Evolutionary conservation across 2,329 filamentous ascomycete species (phyloP).

Genomic region (Alternaria brassicicola): DNA sequence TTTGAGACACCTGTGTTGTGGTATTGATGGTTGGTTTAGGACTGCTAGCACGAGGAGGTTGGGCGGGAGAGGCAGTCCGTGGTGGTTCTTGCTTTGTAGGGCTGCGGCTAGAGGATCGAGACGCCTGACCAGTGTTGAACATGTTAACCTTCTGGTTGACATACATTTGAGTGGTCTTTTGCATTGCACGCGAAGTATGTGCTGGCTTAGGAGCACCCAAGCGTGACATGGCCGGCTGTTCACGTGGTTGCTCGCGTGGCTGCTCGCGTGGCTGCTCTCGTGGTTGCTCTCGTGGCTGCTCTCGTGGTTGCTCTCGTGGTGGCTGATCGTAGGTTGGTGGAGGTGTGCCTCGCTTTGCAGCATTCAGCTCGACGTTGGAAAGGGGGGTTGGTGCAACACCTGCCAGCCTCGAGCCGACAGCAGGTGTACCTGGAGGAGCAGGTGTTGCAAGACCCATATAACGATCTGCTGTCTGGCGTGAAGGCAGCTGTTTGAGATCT

Average conservation of each 20-base stretch:
- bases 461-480: slow-evolving; percentile 90
- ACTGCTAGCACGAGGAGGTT: slow-evolving; percentile 61
- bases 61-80: slow-evolving; percentile 67
- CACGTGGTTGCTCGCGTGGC: background rate
- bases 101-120: slow-evolving; percentile 65
- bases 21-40: slow-evolving; percentile 64
- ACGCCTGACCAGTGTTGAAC: slow-evolving; percentile 61
- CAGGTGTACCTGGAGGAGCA: slow-evolving; percentile 55
- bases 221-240: slow-evolving; percentile 66
- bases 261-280: background rate
- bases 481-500: slow-evolving; percentile 71
- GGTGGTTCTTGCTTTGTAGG: slow-evolving; percentile 52
- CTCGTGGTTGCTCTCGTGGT: slow-evolving; percentile 43
- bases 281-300: background rate
- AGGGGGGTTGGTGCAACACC: slow-evolving; percentile 55
- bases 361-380: slow-evolving; percentile 54
- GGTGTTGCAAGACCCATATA: slow-evolving; percentile 94
- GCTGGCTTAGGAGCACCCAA: slow-evolving; percentile 90
- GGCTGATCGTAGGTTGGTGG: slow-evolving; percentile 82
- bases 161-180: slow-evolving; percentile 90
- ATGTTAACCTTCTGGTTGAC: slow-evolving; percentile 81
- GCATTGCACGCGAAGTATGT: slow-evolving; percentile 93
- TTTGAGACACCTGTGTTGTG: slow-evolving; percentile 19
- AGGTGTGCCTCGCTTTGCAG: slow-evolving; percentile 73
- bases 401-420: slow-evolving; percentile 46